Evolutionary conservation across 164 flowering plant genomes (phyloP), one percentile per base, ranked within the genome.

Genomic region (Piper longum): DNA sequence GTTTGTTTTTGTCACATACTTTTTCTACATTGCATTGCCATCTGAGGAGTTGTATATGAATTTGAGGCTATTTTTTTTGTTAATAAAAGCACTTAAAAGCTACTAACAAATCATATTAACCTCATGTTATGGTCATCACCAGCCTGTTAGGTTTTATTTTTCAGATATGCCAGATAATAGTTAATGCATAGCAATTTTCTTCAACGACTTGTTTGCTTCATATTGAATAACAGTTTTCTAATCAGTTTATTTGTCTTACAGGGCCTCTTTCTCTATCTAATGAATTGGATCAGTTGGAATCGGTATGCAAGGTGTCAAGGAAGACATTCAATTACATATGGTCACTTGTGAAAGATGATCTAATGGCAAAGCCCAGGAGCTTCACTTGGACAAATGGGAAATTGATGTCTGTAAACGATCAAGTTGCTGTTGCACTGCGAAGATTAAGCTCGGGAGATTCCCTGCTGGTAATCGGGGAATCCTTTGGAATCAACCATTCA

Each of bases 391-490:
- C 71, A 43, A 80, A 75, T 75, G 95, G 97, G 42, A 79, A 72
- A 54, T 70, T 69, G 5, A 71, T 86, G 67, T 78, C 81, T 41
- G 44, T 82, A 52, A 69, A 71, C 26, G 95, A 90, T 70, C 86
- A 80, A 78, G 95, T 87, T 42, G 97, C 97, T 26, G 74, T 90
- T 54, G 88, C 97, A 60, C 63, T 90, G 64, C 76, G 89, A 76
- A 81, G 97, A 69, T 76, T 90, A 63, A 74, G 86, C 74, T 87
- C 97, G 5, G 95, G 97, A 3, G 87, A 85, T 13, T 87, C 97
- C 5, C 66, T 90, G 12, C 59, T 75, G 55, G 66, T 70, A 9
- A 61, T 90, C 44, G 95, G 86, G 16, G 87, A 87, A 3, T 59
- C 80, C 44, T 83, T 86, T 70, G 87, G 90, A 16, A 64, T 84